Conservation (phyloP, 2,329 filamentous ascomycete genomes). For the Pyrenophora seminiperda region DNA sequence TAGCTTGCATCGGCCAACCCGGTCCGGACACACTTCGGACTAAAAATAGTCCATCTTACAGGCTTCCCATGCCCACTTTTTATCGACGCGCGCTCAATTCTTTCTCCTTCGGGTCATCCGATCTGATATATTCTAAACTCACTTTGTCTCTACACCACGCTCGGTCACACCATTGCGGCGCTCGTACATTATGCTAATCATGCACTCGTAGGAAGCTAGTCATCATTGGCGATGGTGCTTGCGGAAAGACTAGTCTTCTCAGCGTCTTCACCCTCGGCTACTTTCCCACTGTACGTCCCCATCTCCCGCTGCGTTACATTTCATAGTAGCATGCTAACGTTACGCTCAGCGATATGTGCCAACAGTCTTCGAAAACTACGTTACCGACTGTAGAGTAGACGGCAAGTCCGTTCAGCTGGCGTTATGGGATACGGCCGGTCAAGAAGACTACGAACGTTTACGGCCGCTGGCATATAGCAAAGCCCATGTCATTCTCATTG, state of each 20-base stretch:
- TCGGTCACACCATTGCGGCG: conserved; percentile 12
- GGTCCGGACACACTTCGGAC: conserved; percentile 40
- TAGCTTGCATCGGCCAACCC: conserved; percentile 48
- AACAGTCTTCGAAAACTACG: conserved; percentile 99
- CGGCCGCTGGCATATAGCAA: conserved; percentile 95
- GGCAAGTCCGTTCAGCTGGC: conserved; percentile 98
- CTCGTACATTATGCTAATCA: conserved; percentile 33
- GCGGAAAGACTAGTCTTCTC: conserved; percentile 95
- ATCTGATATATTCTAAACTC: conserved; percentile 11
- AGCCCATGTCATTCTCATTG: conserved; percentile 95
- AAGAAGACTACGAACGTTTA: conserved; percentile 97
- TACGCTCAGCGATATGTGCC: conserved; percentile 57
- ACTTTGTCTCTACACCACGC: conserved; percentile 9
- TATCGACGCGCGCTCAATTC: conserved; percentile 38
- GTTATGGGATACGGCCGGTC: conserved; percentile 98
- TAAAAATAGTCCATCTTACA: conserved; percentile 46
- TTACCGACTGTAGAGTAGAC: conserved; percentile 97
- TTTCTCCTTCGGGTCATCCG: conserved; percentile 20
- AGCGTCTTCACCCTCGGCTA: conserved; percentile 98
- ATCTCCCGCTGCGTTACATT: conserved; percentile 49
- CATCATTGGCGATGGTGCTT: conserved; percentile 96
- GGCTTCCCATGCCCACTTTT: conserved; percentile 41
- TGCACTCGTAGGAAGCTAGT: conserved; percentile 76
- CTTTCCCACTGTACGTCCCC: conserved; percentile 78
- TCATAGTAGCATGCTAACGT: conserved; percentile 31